These are phyloP conservation scores for Neurospora hispaniola DNA, from an alignment of 495 filamentous ascomycete genomes.

Conservation along the genomic window DNA sequence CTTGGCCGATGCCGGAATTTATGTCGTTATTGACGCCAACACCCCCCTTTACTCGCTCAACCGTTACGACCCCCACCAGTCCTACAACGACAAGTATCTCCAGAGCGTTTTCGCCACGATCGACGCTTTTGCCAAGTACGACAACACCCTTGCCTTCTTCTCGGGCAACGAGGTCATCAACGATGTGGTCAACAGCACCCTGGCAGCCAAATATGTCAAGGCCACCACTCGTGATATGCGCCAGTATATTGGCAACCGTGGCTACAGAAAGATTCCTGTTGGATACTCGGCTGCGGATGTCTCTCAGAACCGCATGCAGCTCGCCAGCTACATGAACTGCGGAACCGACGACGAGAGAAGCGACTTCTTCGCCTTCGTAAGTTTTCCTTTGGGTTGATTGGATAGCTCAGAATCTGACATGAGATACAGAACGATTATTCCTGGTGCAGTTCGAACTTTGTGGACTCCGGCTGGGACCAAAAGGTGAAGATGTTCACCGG, in stretches of 20 bases:
- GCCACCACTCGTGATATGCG: slow-evolving; percentile 87
- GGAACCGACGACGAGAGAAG: slow-evolving; percentile 73
- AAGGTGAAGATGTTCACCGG: slow-evolving; percentile 87
- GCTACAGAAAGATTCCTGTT: slow-evolving; percentile 72
- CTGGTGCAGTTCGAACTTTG: slow-evolving; percentile 84
- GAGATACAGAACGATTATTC: slow-evolving; percentile 73
- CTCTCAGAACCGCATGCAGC: slow-evolving; percentile 74
- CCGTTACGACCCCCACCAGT: slow-evolving; percentile 57
- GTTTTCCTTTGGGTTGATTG: slow-evolving; percentile 7
- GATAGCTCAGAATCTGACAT: not conserved
- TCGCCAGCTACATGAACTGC: slow-evolving; percentile 91
- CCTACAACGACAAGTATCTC: slow-evolving; percentile 85
- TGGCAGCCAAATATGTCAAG: slow-evolving; percentile 79
- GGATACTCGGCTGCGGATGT: slow-evolving; percentile 91
- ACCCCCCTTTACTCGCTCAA: slow-evolving; percentile 63
- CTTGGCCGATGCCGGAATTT: slow-evolving; percentile 78
- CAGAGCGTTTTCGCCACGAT: slow-evolving; percentile 91
- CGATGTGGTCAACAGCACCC: slow-evolving; percentile 56
- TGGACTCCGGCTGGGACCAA: slow-evolving; percentile 70
- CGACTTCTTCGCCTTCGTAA: slow-evolving; percentile 86
- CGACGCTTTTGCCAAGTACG: slow-evolving; percentile 76
- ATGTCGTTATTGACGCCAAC: slow-evolving; percentile 73
- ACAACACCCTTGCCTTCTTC: slow-evolving; percentile 90
- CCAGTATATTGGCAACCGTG: slow-evolving; percentile 66
- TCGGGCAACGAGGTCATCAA: slow-evolving; percentile 97